A percentile compares a stretch with the other conserved stretches of the same genome.
Evolutionary conservation across 805 yeast genomes (phyloP).

Genomic region (Candida berthetii): DNA sequence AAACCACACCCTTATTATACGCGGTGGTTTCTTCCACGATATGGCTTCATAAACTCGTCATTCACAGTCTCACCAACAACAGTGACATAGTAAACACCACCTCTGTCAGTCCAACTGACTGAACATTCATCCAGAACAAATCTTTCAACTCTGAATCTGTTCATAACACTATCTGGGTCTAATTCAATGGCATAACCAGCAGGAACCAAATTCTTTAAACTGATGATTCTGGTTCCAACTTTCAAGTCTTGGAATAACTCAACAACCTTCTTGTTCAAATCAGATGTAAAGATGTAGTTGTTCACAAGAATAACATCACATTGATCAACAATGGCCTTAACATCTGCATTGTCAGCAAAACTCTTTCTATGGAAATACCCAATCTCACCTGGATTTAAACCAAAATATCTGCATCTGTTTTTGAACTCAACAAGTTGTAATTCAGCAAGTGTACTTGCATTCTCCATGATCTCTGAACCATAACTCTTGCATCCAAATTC

Average conservation of each 20-base stretch:
- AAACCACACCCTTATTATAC: neutral
- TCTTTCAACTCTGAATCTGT: constrained; percentile 56
- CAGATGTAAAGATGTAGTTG: constrained; percentile 79
- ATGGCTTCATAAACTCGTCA: constrained; percentile 10
- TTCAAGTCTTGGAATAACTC: constrained; percentile 55
- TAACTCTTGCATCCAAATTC: constrained; percentile 81
- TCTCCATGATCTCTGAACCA: constrained; percentile 87
- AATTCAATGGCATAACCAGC: constrained; percentile 59
- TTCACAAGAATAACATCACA: constrained; percentile 76
- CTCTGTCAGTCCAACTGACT: constrained; percentile 85
- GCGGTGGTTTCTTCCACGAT: neutral
- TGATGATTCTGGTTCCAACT: constrained; percentile 73
- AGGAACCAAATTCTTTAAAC: constrained; percentile 74
- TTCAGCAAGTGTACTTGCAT: constrained; percentile 65
- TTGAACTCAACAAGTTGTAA: constrained; percentile 53
- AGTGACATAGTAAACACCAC: constrained; percentile 73
- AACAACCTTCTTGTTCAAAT: constrained; percentile 62
- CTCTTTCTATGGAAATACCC: constrained; percentile 60
- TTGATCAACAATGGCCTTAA: constrained; percentile 44
- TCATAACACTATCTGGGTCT: constrained; percentile 51
- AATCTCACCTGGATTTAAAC: constrained; percentile 52
- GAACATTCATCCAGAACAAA: constrained; percentile 60
- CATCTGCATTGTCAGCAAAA: constrained; percentile 60
- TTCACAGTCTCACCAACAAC: constrained; percentile 45
- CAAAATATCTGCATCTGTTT: constrained; percentile 55